phyloP scores from a whole-genome alignment of 2,329 filamentous ascomycete species.

The Aaosphaeria arxii region DNA sequence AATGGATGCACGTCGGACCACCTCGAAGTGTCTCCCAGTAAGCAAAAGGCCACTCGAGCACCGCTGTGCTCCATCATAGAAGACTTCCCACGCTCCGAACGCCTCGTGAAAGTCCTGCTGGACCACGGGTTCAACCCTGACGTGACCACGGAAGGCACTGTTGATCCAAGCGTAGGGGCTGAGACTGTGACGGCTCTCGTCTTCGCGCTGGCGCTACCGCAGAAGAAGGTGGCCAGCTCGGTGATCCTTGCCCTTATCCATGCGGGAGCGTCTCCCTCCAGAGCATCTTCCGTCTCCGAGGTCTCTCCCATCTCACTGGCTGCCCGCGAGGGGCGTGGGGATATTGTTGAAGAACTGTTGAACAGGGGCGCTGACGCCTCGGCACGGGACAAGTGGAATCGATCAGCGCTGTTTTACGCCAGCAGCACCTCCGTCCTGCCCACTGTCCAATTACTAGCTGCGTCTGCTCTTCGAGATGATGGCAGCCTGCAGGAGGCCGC shows the following conservation, averaged over 20 bases:
- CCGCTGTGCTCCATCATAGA: conserved; percentile 25
- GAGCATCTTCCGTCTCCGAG: conserved; percentile 51
- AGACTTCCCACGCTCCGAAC: conserved; percentile 20
- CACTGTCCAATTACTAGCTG: conserved; percentile 46
- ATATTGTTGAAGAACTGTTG: conserved; percentile 57
- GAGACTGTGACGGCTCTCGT: conserved; percentile 58
- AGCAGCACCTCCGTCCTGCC: conserved; percentile 39
- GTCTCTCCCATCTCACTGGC: conserved; percentile 60
- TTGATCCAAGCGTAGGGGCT: conserved; percentile 47
- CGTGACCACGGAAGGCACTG: conserved; percentile 42
- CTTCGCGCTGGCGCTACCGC: conserved; percentile 62
- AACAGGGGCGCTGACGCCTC: conserved; percentile 60
- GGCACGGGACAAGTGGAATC: conserved; percentile 54
- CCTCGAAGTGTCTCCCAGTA: conserved; percentile 5
- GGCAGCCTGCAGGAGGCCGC: conserved; percentile 66
- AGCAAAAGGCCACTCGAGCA: not conserved
- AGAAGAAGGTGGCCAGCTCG: conserved; percentile 59
- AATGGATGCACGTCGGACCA: conserved; percentile 30
- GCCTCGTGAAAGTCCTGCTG: conserved; percentile 17
- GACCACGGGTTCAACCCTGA: conserved; percentile 34
- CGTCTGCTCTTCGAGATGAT: conserved; percentile 59
- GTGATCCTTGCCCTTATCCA: conserved; percentile 58
- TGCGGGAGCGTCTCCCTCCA: conserved; percentile 57
- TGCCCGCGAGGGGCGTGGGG: conserved; percentile 54
- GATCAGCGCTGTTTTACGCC: conserved; percentile 60